Evolutionary conservation across 1,139 yeast genomes (phyloP).

Genomic region (Geotrichum fermentans): DNA sequence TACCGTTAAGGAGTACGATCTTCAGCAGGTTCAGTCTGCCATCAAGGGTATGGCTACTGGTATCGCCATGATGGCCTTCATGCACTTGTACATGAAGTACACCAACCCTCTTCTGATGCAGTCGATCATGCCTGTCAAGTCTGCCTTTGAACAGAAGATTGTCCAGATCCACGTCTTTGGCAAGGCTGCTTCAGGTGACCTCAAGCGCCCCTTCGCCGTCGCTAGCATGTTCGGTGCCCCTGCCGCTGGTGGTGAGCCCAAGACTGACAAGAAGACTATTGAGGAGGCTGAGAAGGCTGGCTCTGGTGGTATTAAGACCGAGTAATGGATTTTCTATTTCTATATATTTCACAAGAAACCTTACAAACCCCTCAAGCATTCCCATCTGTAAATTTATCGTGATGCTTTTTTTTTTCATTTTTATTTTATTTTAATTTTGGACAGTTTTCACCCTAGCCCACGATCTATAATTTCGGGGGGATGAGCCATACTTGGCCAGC

Average conservation of each 20-base stretch:
- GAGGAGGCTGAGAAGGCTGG: slow-evolving; percentile 84
- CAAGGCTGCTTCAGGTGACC: slow-evolving; percentile 78
- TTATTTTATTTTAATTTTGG: no score
- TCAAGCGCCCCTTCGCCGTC: slow-evolving; percentile 94
- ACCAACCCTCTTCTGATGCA: slow-evolving; percentile 97
- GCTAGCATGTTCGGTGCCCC: slow-evolving; percentile 74
- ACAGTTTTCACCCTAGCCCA: no score
- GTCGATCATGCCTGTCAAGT: slow-evolving; percentile 81
- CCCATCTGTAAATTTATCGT: no score
- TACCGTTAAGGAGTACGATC: slow-evolving; percentile 91
- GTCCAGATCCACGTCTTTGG: slow-evolving; percentile 89
- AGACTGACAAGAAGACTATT: slow-evolving; percentile 46
- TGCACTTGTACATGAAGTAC: slow-evolving; percentile 96
- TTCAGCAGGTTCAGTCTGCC: slow-evolving; percentile 72
- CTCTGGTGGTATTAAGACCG: slow-evolving; percentile 73
- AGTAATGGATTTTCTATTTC: slow-evolving; percentile 41
- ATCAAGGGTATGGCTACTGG: slow-evolving; percentile 82
- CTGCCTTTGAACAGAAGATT: slow-evolving; percentile 84
- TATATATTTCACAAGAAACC: neutral
- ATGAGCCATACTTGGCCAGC: no score
- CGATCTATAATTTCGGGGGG: no score
- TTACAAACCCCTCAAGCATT: no score
- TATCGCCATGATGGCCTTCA: slow-evolving; percentile 95
- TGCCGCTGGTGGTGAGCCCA: slow-evolving; percentile 64
- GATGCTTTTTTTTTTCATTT: neutral